Evolutionary conservation across 2,329 filamentous ascomycete species (phyloP), one percentile per base, ranked within the genome.

Genomic region (Botrytis galanthina): DNA sequence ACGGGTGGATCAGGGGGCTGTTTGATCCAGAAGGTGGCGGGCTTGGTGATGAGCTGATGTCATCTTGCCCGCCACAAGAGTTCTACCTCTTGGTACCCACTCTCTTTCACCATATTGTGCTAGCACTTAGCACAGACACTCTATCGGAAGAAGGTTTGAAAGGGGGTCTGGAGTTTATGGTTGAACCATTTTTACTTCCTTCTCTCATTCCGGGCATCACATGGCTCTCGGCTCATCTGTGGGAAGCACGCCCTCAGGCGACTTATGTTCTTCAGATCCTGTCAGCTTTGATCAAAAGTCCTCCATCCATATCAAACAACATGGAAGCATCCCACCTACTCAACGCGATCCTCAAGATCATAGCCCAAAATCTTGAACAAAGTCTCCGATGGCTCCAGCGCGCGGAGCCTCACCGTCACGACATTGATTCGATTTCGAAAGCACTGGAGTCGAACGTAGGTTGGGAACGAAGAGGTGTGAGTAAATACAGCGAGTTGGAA

Each of bases 41-140:
- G 0, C 87, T 96, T 4, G 90, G 90, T 12, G 93, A 96, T 78
- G 93, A 95, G 73, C 84, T 95, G 12, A 93, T 95, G 88, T 91
- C 92, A 14, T 92, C 92, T 1, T 96, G 93, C 78, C 90, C 91
- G 1, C 93, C 93, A 1, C 93, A 95, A 79, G 90, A 94, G 57
- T 96, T 96, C 80, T 95, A 95, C 78, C 83, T 93, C 29, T 85
- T 96, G 6, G 89, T 94, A 22, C 92, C 93, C 1, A 91, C 92
- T 0, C 83, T 96, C 0, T 94, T 95, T 80, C 87, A 91, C 76
- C 91, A 94, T 77, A 93, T 92, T 60, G 88, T 94, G 0, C 84
- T 92, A 51, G 93, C 92, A 1, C 90, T 90, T 76, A 88, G 88
- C n/a, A 86, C 86, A 1, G 89, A 89, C 9, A 85, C 88, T 59